Evolutionary conservation across 2,329 filamentous ascomycete genomes (phyloP).

Genomic region (Fonsecaea multimorphosa): DNA sequence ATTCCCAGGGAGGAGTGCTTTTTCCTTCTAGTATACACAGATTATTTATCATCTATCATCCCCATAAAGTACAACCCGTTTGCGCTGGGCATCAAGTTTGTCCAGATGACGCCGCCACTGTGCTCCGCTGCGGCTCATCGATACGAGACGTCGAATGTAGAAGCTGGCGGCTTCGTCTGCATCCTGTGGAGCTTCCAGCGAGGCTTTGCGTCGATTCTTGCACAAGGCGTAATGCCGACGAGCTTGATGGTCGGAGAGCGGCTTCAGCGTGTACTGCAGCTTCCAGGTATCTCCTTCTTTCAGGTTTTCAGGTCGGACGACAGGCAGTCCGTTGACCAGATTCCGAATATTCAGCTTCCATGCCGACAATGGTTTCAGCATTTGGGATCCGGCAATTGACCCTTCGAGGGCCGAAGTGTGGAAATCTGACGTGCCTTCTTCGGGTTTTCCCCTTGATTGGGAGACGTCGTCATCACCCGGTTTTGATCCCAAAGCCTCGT

Average conservation of each 20-base stretch:
- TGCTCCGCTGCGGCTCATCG: slow-evolving; percentile 63
- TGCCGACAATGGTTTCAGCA: slow-evolving; percentile 55
- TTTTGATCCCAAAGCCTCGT: slow-evolving; percentile 5
- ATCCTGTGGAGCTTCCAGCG: slow-evolving; percentile 45
- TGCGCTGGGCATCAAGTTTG: slow-evolving; percentile 55
- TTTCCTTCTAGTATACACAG: slow-evolving; percentile 14
- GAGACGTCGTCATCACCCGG: slow-evolving; percentile 3
- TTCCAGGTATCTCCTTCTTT: slow-evolving; percentile 63
- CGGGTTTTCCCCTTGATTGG: neutral
- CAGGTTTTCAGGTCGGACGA: slow-evolving; percentile 65
- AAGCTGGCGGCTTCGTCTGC: slow-evolving; percentile 51
- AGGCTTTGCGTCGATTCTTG: slow-evolving; percentile 61
- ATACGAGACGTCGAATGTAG: slow-evolving; percentile 53
- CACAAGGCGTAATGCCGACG: slow-evolving; percentile 62
- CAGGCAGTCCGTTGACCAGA: slow-evolving; percentile 69
- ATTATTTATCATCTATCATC: slow-evolving; percentile 7
- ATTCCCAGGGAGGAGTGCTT: neutral
- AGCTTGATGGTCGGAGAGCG: slow-evolving; percentile 59
- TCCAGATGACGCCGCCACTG: slow-evolving; percentile 64
- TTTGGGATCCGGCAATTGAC: slow-evolving; percentile 1
- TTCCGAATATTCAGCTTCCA: slow-evolving; percentile 76
- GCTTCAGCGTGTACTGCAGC: slow-evolving; percentile 77
- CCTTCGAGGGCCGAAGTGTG: slow-evolving; percentile 3
- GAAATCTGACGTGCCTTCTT: neutral
- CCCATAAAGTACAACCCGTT: slow-evolving; percentile 41